Evolutionary conservation across 495 filamentous ascomycete genomes (phyloP).

Genomic region (Copromyces sp.): DNA sequence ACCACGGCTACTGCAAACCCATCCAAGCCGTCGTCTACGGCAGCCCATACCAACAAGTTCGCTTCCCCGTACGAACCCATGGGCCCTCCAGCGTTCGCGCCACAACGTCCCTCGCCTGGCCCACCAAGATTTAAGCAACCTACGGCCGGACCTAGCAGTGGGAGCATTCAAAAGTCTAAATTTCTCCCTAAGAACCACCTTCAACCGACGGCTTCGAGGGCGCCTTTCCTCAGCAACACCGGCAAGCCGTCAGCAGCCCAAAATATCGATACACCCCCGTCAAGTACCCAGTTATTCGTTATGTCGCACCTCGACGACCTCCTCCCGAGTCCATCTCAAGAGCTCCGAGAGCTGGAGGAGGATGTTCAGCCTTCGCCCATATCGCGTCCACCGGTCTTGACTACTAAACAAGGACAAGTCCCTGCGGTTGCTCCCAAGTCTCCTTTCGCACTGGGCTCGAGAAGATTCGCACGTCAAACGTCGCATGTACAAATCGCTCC

Average conservation of each 20-base stretch:
- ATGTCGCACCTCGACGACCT: slow-evolving; percentile 33
- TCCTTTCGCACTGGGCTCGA: background rate
- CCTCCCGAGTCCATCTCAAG: slow-evolving; percentile 39
- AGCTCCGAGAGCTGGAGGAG: slow-evolving; percentile 32
- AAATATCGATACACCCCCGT: background rate
- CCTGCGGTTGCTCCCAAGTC: background rate
- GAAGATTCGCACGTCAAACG: background rate
- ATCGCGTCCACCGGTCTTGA: background rate
- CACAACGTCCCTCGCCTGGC: background rate
- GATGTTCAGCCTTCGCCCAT: background rate
- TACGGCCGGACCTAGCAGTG: background rate
- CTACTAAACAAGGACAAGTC: background rate
- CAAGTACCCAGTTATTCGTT: slow-evolving; percentile 1
- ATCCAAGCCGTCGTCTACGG: background rate
- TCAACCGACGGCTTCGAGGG: background rate
- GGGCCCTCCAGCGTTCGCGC: background rate
- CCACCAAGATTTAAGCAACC: background rate
- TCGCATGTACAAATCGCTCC: background rate
- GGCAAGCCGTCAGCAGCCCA: background rate
- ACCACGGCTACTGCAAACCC: background rate
- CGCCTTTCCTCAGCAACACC: background rate
- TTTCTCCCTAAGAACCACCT: slow-evolving; percentile 2
- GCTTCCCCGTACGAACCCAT: background rate
- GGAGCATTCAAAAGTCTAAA: background rate
- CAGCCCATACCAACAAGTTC: background rate